Conservation (phyloP, 345 rosid genomes). For the Bretschneidera sinensis region DNA sequence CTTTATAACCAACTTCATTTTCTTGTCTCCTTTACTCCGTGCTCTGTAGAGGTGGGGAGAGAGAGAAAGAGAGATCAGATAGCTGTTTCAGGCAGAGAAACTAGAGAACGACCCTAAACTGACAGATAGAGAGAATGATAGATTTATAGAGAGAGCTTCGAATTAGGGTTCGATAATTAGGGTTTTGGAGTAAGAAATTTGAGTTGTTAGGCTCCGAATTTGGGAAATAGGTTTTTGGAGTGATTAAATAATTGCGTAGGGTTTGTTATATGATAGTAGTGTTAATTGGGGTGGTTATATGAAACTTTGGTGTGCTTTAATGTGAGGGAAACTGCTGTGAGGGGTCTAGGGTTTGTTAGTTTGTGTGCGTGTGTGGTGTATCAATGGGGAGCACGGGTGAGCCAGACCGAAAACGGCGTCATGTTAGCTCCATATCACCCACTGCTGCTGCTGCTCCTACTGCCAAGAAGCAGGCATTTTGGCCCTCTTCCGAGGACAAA, state of each 20-base stretch:
- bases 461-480: constrained; percentile 62
- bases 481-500: constrained; percentile 73
- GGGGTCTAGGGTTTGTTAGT: constrained; percentile 38
- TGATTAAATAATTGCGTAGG: constrained; percentile 20
- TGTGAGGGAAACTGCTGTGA: constrained; percentile 23
- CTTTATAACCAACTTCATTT: constrained; percentile 11
- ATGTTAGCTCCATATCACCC: constrained; percentile 70
- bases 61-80: constrained; percentile 9
- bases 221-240: constrained; percentile 1
- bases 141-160: background rate
- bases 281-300: background rate
- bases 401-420: constrained; percentile 86
- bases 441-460: constrained; percentile 58
- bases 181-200: background rate
- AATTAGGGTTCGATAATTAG: constrained; percentile 9
- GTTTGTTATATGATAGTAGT: background rate
- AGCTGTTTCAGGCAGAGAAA: background rate
- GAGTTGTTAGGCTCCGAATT: constrained; percentile 6
- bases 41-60: constrained; percentile 1
- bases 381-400: constrained; percentile 91
- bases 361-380: background rate
- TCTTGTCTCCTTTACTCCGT: constrained; percentile 9
- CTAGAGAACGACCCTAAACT: background rate
- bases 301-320: constrained; percentile 2
- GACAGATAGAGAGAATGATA: background rate